Base-by-base conservation (phyloP, 148 eudicot species). In the Silene uniflora region DNA sequence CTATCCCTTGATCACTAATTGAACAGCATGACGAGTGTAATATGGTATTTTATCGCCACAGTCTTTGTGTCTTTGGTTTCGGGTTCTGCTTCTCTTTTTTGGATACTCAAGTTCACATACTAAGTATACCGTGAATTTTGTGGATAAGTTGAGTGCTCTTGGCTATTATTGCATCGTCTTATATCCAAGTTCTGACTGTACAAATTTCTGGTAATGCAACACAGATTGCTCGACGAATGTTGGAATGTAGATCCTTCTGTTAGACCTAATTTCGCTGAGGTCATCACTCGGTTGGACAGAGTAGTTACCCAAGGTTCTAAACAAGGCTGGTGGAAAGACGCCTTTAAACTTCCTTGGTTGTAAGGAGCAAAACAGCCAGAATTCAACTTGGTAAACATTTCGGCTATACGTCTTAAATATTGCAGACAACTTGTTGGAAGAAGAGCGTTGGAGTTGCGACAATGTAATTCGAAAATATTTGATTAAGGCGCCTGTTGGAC, bases 321-420 rank as follows among this genome's bases (percentile, higher is more conserved):
- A 84, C 90, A 91, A n/a, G 98, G 98, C 79, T 86, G 93, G 93
- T 96, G 93, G 97, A 96, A 96, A 85, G 98, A 88, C 81, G 84
- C 98, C 74, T 89, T 96, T 81, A 96, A 89, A 86, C 93, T 96
- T 65, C 93, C 99, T 44, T 96, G 99, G 99, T 74, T 85, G 69
- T 85, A 78, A 81, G 47, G n/a, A 62, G 22, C 25, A 18, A 29
- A 39, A 56, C 75, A 54, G 55, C 24, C 21, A 5, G 39, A 69
- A 60, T 56, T 63, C 60, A 14, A 71, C 42, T 22, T 71, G 81
- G 86, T 83, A 83, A 56, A 76, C 19, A 35, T 73, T 18, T 69
- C 61, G 58, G 10, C 49, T 22, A 21, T 58, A n/a, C 11, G 23
- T 73, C 18, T 17, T 62, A 11, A 42, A 4, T 23, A 27, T 27